phyloP scores from a whole-genome alignment of 768 basidiomycete genomes.

The Lactarius akahatsu region DNA sequence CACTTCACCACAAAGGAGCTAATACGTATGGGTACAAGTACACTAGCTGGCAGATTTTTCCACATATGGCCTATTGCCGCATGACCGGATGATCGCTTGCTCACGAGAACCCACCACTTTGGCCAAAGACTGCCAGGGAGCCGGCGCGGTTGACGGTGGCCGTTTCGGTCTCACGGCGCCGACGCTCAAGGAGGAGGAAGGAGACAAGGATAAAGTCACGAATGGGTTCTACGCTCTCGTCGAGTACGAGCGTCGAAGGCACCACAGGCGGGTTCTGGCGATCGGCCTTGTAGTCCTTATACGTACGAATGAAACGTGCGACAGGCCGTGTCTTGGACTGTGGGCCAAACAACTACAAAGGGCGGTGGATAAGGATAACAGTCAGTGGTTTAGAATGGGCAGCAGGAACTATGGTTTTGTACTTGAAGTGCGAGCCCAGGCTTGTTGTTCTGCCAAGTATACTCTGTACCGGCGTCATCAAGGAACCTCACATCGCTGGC shows the following conservation, averaged over 20 bases:
- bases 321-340: slow-evolving; percentile 26
- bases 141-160: slow-evolving; percentile 10
- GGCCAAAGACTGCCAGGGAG: neutral
- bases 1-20: neutral
- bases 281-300: slow-evolving; percentile 14
- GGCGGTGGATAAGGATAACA: too few relatives aligned
- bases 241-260: slow-evolving; percentile 27
- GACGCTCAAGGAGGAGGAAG: slow-evolving; percentile 28
- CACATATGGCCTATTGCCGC: neutral
- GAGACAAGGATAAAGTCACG: slow-evolving; percentile 25
- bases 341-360: slow-evolving; percentile 23
- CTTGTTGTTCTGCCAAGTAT: slow-evolving; percentile 24
- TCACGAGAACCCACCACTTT: neutral
- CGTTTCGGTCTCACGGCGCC: slow-evolving; percentile 26
- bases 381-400: neutral
- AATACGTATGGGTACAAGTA: neutral
- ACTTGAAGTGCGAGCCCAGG: slow-evolving; percentile 25
- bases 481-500: slow-evolving; percentile 23
- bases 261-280: slow-evolving; percentile 21
- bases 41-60: too few relatives aligned
- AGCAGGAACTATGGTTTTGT: neutral
- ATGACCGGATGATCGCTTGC: neutral
- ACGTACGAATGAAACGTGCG: slow-evolving; percentile 27
- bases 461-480: slow-evolving; percentile 24
- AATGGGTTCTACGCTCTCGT: slow-evolving; percentile 23